Base-by-base conservation (phyloP, 2,329 filamentous ascomycete species). In the Penicillium hesseltinei region DNA sequence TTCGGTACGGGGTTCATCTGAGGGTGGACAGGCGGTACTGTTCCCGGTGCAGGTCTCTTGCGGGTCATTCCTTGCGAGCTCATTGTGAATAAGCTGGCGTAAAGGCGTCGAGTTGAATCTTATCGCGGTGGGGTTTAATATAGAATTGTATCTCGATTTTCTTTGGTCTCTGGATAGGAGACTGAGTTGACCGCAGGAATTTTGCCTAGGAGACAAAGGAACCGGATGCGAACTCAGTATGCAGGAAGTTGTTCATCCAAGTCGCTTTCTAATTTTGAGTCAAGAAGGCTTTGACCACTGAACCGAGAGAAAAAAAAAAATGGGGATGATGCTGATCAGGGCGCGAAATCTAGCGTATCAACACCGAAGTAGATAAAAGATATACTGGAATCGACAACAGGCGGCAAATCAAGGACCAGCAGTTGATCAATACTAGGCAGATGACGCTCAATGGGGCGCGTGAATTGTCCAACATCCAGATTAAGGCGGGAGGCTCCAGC, bases 41-140 rank as follows among this genome's bases (percentile, higher is more conserved):
- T 79, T 71, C 88, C 89, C 56, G 90, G 88, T 46, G 90, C 89
- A 65, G 88, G 81, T 73, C 90, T 83, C 79, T 94, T 94, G 74
- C 89, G 80, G 51, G 75, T 77, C 42, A 75, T 68, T 49, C 74
- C 72, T 70, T 78, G 75, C 23, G 76, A 73, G 52, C 72, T 69
- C 75, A 77, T 78, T 55, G 52, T 64, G 60, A 61, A 59, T 27
- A 29, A 15, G 19, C 27, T 40, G 42, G 42, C 42, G 54, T 43
- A 35, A 35, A 48, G 54, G 36, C 29, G 43, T 48, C 50, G 35
- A 25, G 43, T 48, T 53, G 35, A 27, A 50, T 54, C 52, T 58
- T 54, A 50, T 58, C 59, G 53, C 50, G 57, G 48, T 55, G 29
- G 31, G 47, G 29, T 35, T 33, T 43, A 36, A 36, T 21, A 29